These are phyloP conservation scores for Pleurozium schreberi DNA, from an alignment of 225 moss, liverwort and hornwort species.

Conservation along the genomic window DNA sequence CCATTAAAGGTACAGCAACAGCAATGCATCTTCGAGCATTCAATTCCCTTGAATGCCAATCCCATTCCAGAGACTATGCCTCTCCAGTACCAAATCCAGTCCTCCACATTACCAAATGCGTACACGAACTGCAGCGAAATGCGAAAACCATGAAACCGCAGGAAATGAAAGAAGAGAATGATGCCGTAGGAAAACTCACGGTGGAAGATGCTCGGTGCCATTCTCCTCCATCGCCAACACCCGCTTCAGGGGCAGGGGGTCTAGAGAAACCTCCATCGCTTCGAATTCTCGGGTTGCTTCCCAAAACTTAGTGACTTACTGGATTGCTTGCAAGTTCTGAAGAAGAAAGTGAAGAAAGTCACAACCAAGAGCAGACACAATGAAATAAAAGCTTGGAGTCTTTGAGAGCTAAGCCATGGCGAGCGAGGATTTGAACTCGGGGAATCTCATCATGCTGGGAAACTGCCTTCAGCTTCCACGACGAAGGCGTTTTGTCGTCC, in stretches of 20 bases:
- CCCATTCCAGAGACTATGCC: background rate
- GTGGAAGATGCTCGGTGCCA: conserved; percentile 75
- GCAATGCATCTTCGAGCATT: background rate
- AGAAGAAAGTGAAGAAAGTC: background rate
- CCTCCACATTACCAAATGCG: background rate
- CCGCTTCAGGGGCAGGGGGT: conserved; percentile 81
- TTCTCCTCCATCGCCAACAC: conserved; percentile 77
- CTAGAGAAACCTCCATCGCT: conserved; percentile 58
- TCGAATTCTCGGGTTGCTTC: background rate
- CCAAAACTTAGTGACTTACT: background rate
- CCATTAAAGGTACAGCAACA: background rate
- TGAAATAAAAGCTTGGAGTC: background rate
- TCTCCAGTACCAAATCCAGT: background rate
- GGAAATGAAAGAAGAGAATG: background rate
- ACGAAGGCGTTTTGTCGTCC: background rate
- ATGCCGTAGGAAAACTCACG: conserved; percentile 9
- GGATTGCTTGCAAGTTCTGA: background rate
- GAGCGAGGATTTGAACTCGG: background rate
- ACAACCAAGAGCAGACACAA: background rate
- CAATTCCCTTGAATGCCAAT: background rate
- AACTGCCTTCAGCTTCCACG: no score
- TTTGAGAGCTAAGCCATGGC: background rate
- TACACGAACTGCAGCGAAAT: background rate
- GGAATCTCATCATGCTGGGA: background rate
- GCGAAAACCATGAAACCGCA: background rate